A percentile compares a stretch with the other conserved stretches of the same genome.
Evolutionary conservation across 1,139 yeast genomes (phyloP).

Genomic region (Pichia sp.): DNA sequence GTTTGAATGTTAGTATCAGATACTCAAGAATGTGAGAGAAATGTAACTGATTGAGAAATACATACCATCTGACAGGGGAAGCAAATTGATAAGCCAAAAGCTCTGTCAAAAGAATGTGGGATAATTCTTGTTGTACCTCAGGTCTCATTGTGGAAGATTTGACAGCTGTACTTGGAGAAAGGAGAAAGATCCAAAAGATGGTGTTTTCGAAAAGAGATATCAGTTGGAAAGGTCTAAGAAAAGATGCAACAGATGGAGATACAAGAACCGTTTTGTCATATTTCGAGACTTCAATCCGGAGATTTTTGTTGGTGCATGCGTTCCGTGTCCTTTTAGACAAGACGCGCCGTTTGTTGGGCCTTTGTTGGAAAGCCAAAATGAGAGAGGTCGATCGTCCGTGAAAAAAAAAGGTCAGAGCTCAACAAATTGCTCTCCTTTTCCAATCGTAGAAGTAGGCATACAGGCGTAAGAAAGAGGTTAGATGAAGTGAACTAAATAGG

Average conservation of each 20-base stretch:
- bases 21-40: not conserved
- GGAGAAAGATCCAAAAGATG: not conserved
- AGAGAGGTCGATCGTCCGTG: not conserved
- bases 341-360: not conserved
- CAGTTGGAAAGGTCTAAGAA: not conserved
- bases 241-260: not conserved
- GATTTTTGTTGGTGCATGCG: not conserved
- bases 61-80: conserved; percentile 93
- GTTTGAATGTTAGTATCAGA: conserved; percentile 12
- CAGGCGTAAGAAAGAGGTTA: no score
- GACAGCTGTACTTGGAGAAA: not conserved
- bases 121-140: conserved; percentile 95
- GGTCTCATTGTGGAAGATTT: conserved; percentile 63
- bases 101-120: conserved; percentile 91
- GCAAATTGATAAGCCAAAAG: conserved; percentile 97
- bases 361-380: not conserved
- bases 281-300: not conserved
- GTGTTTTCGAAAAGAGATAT: not conserved
- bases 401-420: not conserved
- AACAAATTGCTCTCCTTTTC: not conserved
- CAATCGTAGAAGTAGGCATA: no score
- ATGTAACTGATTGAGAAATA: not conserved
- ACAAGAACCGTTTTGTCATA: not conserved
- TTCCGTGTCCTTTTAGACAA: not conserved
- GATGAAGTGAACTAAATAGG: no score